A percentile compares a stretch with the other conserved stretches of the same genome.
Evolutionary conservation across 495 filamentous ascomycete species (phyloP).

Genomic region (Schizothecium vesticola): DNA sequence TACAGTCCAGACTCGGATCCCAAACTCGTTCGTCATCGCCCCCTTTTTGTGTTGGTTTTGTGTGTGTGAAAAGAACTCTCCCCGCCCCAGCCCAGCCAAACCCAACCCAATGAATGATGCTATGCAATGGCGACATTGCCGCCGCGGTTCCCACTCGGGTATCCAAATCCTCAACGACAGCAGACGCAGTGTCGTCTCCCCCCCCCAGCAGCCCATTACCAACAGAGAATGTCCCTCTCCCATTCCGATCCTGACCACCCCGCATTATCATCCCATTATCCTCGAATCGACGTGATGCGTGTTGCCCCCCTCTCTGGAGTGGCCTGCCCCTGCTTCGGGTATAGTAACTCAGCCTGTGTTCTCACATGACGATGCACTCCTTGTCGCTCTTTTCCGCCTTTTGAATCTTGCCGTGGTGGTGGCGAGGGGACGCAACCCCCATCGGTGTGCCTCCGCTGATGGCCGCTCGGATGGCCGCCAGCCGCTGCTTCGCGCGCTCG

Average conservation of each 20-base stretch:
- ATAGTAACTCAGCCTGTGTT: neutral
- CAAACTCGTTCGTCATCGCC: neutral
- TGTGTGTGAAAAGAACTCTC: neutral
- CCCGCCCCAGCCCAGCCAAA: neutral
- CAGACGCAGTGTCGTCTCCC: neutral
- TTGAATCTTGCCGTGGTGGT: slow-evolving; percentile 46
- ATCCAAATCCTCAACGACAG: slow-evolving; percentile 9
- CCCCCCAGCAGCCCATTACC: slow-evolving; percentile 1
- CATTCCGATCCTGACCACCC: slow-evolving; percentile 1
- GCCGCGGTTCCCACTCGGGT: neutral
- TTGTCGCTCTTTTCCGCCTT: slow-evolving; percentile 49
- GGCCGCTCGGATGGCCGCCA: slow-evolving; percentile 81
- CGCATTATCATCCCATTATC: slow-evolving; percentile 9
- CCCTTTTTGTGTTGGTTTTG: neutral
- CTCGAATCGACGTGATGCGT: neutral
- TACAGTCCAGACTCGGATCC: neutral
- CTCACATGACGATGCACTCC: slow-evolving; percentile 57
- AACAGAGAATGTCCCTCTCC: slow-evolving; percentile 1
- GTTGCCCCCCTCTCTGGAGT: neutral
- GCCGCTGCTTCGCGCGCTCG: slow-evolving; percentile 75
- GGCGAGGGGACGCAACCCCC: slow-evolving; percentile 41
- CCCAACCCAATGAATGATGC: neutral
- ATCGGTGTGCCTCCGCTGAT: slow-evolving; percentile 64
- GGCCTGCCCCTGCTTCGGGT: no score
- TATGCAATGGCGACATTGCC: neutral